phyloP scores from a whole-genome alignment of 345 rosid species.

The Boechera retrofracta region DNA sequence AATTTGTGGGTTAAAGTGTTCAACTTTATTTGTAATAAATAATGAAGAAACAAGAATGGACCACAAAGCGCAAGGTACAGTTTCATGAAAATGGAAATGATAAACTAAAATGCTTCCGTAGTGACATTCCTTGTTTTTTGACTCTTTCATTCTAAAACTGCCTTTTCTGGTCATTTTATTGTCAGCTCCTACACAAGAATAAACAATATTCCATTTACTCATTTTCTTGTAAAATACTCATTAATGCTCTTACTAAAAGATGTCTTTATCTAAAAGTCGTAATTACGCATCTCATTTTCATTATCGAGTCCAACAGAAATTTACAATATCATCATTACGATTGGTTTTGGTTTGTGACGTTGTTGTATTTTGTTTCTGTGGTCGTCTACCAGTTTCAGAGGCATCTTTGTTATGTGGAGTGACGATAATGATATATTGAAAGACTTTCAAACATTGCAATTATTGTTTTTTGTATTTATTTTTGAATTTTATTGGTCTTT shows the following conservation, averaged over 20 bases:
- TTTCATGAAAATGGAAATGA: slow-evolving; percentile 42
- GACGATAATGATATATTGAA: slow-evolving; percentile 34
- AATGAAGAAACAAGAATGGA: slow-evolving; percentile 27
- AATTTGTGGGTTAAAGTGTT: slow-evolving; percentile 28
- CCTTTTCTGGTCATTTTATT: slow-evolving; percentile 40
- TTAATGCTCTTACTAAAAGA: neutral
- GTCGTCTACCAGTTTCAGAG: slow-evolving; percentile 17
- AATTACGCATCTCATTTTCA: slow-evolving; percentile 28
- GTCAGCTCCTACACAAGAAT: slow-evolving; percentile 42
- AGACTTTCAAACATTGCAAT: slow-evolving; percentile 18
- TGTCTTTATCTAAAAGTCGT: slow-evolving; percentile 40
- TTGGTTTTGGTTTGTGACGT: slow-evolving; percentile 38
- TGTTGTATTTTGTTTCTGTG: slow-evolving; percentile 24
- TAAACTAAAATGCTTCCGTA: slow-evolving; percentile 29
- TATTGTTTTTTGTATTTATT: neutral
- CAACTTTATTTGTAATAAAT: slow-evolving; percentile 34
- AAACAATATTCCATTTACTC: slow-evolving; percentile 35
- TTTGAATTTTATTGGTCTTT: slow-evolving; percentile 7
- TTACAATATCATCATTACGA: slow-evolving; percentile 18
- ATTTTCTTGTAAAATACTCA: slow-evolving; percentile 35
- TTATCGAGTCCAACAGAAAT: slow-evolving; percentile 24
- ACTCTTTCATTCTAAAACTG: slow-evolving; percentile 45
- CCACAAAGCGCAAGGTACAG: slow-evolving; percentile 44
- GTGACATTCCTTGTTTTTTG: slow-evolving; percentile 47
- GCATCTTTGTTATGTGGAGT: slow-evolving; percentile 36